Evolutionary conservation across 495 filamentous ascomycete genomes (phyloP), one percentile per base, ranked within the genome.

Genomic region (Penicillium herquei): DNA sequence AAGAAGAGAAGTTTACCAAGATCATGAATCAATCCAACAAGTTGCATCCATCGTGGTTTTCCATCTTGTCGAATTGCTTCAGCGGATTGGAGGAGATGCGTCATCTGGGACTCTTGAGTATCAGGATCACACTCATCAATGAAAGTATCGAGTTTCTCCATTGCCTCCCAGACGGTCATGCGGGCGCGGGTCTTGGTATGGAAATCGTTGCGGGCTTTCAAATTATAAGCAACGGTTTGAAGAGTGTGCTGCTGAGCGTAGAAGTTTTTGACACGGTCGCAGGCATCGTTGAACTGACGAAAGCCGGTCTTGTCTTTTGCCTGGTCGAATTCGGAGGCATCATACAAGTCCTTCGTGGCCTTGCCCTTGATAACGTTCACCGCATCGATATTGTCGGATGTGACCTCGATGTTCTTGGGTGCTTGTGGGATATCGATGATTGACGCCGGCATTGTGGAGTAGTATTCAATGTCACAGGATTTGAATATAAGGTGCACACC

Each of bases 31-130:
- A 92, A 77, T 0, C 90, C 89, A 0, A 84, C 87, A n/a, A 92
- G 71, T 69, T 92, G 90, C 87, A 92, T 91, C 90, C 90, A 94
- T 16, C 87, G 77, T 5, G 90, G 90, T 72, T 92, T 92, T 55
- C 89, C 87, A 62, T 92, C 89, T 37, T 85, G 80, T n/a, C 88
- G 83, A 61, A 92, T 90, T 0, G 89, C 89, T 64, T 94, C 89
- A 33, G 89, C 90, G 35, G 84, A 82, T 64, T 94, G 90, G 1
- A 92, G 79, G 6, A 92, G 73, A 66, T 94, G 89, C 69, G 91
- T 86, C 66, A 92, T 90, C 70, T 92, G 90, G 14, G 79, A 84
- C 55, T 92, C 83, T 13, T 76, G 80, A 39, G 89, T 92, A 73
- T 94, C 88, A 0, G 90, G 89, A 65, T 94, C 89, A 44, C 80